A percentile compares a stretch with the other conserved stretches of the same genome.
Conservation (phyloP, 2,329 filamentous ascomycete species). For the Alternaria gaisen region DNA sequence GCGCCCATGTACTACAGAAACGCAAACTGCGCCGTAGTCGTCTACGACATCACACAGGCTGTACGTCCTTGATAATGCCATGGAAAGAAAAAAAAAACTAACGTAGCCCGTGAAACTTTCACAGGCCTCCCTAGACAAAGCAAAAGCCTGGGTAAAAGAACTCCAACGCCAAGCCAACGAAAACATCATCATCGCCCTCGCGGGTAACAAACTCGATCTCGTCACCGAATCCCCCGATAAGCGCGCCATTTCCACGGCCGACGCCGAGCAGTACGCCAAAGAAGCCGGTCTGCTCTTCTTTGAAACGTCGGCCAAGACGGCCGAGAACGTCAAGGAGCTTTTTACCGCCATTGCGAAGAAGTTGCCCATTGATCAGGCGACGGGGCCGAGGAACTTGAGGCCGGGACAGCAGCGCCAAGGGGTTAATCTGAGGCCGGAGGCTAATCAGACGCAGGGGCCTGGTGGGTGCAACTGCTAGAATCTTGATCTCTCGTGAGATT, state of each 20-base stretch:
- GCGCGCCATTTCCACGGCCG: conserved; percentile 85
- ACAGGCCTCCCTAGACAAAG: conserved; percentile 96
- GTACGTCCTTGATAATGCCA: conserved; percentile 64
- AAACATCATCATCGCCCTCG: conserved; percentile 98
- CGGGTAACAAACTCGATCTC: conserved; percentile 92
- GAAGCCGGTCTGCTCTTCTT: conserved; percentile 97
- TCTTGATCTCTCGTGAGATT: too few relatives aligned
- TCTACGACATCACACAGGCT: conserved; percentile 99
- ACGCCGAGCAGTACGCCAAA: conserved; percentile 93
- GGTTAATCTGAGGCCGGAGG: conserved; percentile 72
- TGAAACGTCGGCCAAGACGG: conserved; percentile 97
- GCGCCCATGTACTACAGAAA: conserved; percentile 99
- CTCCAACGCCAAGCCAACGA: conserved; percentile 98
- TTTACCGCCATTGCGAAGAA: conserved; percentile 99
- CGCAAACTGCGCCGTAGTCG: conserved; percentile 98
- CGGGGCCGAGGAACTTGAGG: conserved; percentile 83
- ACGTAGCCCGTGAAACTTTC: too few relatives aligned
- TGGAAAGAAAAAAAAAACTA: too few relatives aligned
- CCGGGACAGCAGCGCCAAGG: conserved; percentile 65
- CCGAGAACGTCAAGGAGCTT: conserved; percentile 92
- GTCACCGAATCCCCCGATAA: conserved; percentile 95
- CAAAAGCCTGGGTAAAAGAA: conserved; percentile 99
- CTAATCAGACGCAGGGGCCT: conserved; percentile 65
- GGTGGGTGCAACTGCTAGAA: conserved; percentile 71
- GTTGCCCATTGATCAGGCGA: conserved; percentile 89